Conservation (phyloP, 352 stramenopile species). For the Blastocystis sp. region DNA sequence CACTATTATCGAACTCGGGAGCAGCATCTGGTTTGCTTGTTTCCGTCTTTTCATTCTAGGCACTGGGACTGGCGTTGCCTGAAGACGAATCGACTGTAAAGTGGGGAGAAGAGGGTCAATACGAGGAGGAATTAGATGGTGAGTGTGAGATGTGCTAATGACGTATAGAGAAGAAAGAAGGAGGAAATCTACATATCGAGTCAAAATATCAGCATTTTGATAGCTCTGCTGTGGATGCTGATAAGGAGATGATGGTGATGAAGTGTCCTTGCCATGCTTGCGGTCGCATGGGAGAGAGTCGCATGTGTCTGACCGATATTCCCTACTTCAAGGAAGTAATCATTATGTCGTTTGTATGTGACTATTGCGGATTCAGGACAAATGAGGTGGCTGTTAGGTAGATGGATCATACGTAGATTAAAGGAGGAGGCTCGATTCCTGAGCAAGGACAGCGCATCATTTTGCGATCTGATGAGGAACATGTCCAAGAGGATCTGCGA, state of each 20-base stretch:
- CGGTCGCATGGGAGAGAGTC: conserved; percentile 70
- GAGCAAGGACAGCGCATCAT: conserved; percentile 75
- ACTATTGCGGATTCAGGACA: conserved; percentile 80
- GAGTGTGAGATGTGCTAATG: not conserved
- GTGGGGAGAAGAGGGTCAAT: conserved; percentile 54
- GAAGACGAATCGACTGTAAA: not conserved
- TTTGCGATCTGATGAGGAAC: conserved; percentile 68
- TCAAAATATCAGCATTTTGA: conserved; percentile 59
- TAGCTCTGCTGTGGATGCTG: not conserved
- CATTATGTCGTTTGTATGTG: conserved; percentile 84
- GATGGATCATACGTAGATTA: conserved; percentile 69
- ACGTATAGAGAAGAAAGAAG: conserved; percentile 16
- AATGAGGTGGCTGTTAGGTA: conserved; percentile 69
- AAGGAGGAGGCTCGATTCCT: conserved; percentile 80
- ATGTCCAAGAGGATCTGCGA: conserved; percentile 71
- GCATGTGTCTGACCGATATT: conserved; percentile 85
- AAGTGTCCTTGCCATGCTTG: conserved; percentile 76
- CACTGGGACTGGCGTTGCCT: not conserved
- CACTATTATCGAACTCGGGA: conserved; percentile 73
- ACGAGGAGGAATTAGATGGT: conserved; percentile 45
- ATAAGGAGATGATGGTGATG: conserved; percentile 74
- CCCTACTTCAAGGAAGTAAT: conserved; percentile 87
- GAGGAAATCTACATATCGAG: conserved; percentile 50
- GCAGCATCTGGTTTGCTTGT: conserved; percentile 68
- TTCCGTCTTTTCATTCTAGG: conserved; percentile 68